phyloP scores from a whole-genome alignment of 257 asterid species.

The Striga asiatica region DNA sequence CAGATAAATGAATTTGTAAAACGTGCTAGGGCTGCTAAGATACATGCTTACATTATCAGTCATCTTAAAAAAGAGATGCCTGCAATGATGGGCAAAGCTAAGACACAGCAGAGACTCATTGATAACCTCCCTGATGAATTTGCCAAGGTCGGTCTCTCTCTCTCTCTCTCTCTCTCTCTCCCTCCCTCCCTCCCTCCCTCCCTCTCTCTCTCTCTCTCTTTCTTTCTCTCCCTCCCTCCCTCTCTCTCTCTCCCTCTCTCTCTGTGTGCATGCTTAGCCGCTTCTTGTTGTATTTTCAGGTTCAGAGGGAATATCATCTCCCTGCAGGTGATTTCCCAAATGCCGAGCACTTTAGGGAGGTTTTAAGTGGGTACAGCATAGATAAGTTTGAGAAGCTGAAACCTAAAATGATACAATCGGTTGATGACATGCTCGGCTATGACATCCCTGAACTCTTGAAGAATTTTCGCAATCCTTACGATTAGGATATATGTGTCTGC shows the following conservation, averaged over 20 bases:
- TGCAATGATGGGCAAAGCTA: constrained; percentile 93
- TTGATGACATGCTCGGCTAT: constrained; percentile 91
- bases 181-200: neutral
- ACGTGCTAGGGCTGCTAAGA: constrained; percentile 94
- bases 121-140: constrained; percentile 69
- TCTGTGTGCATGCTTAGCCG: constrained; percentile 6
- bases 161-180: neutral
- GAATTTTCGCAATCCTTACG: constrained; percentile 84
- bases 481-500: constrained; percentile 14
- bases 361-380: constrained; percentile 54
- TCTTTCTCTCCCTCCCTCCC: neutral
- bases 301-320: constrained; percentile 73
- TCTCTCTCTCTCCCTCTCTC: neutral
- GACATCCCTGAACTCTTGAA: constrained; percentile 83
- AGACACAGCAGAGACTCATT: constrained; percentile 78
- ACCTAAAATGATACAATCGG: constrained; percentile 72
- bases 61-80: constrained; percentile 93
- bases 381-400: constrained; percentile 87
- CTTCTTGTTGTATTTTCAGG: constrained; percentile 27
- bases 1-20: constrained; percentile 94
- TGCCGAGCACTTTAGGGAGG: constrained; percentile 60
- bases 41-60: constrained; percentile 79
- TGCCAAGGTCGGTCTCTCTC: constrained; percentile 42
- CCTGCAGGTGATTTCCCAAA: constrained; percentile 95
- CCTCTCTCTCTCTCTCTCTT: neutral